phyloP scores from a whole-genome alignment of 495 filamentous ascomycete genomes.

The Daldinia grandis region DNA sequence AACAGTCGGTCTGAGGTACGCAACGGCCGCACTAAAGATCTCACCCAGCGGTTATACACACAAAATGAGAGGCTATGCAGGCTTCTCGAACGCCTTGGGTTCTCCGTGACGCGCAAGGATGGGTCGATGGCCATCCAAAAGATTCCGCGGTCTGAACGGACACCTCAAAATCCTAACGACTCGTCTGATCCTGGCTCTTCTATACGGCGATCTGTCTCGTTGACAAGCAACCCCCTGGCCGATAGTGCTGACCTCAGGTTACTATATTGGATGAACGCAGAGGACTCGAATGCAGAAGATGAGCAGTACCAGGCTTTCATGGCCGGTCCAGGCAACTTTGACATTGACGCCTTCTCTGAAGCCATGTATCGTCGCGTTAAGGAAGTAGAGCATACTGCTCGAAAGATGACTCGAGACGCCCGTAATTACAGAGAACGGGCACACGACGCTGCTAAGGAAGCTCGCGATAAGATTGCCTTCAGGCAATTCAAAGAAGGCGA shows the following conservation, averaged over 20 bases:
- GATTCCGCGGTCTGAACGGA: slow-evolving; percentile 70
- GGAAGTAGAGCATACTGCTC: slow-evolving; percentile 86
- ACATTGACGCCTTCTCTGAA: slow-evolving; percentile 83
- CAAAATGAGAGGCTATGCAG: slow-evolving; percentile 79
- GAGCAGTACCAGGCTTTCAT: slow-evolving; percentile 76
- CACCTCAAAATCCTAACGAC: slow-evolving; percentile 59
- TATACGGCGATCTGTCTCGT: slow-evolving; percentile 59
- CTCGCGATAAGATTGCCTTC: slow-evolving; percentile 96
- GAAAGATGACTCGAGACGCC: slow-evolving; percentile 89
- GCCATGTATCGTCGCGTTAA: slow-evolving; percentile 84
- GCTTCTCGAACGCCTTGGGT: slow-evolving; percentile 86
- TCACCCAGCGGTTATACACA: slow-evolving; percentile 79
- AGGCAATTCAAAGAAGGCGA: slow-evolving; percentile 96
- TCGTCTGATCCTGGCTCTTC: slow-evolving; percentile 69
- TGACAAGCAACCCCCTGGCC: slow-evolving; percentile 52
- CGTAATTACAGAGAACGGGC: slow-evolving; percentile 87
- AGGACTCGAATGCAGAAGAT: slow-evolving; percentile 71
- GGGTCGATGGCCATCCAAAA: slow-evolving; percentile 78
- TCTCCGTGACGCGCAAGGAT: slow-evolving; percentile 77
- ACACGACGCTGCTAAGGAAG: slow-evolving; percentile 82
- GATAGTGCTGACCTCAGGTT: slow-evolving; percentile 68
- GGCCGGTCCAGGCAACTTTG: slow-evolving; percentile 73
- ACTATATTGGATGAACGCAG: slow-evolving; percentile 79
- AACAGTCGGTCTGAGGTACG: slow-evolving; percentile 66
- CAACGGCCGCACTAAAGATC: slow-evolving; percentile 74